Conservation (phyloP, 2,329 filamentous ascomycete species). For the Pseudocercospora fijiensis region DNA sequence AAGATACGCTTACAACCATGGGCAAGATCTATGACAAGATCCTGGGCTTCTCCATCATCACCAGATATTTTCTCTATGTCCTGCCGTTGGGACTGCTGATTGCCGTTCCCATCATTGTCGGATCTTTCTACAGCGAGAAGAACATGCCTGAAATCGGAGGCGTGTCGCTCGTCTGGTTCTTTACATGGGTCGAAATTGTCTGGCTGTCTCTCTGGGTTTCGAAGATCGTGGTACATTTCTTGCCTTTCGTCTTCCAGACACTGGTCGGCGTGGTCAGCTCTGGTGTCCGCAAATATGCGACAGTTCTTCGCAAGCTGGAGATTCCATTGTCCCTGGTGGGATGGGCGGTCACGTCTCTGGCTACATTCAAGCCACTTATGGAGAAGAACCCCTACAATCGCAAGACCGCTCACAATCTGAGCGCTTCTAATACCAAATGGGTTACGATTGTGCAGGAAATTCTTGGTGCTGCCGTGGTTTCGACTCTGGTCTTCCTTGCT, state of each 20-base stretch:
- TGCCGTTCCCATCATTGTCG: conserved; percentile 63
- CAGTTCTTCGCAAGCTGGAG: conserved; percentile 58
- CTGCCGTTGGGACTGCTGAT: conserved; percentile 58
- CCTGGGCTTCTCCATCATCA: conserved; percentile 62
- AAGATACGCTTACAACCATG: conserved; percentile 59
- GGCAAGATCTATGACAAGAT: conserved; percentile 61
- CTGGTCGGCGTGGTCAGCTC: conserved; percentile 63
- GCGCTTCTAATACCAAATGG: conserved; percentile 45
- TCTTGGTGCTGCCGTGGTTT: conserved; percentile 65
- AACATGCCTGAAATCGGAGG: conserved; percentile 51
- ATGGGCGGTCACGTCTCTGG: conserved; percentile 60
- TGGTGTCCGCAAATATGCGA: conserved; percentile 63
- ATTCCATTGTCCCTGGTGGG: conserved; percentile 61
- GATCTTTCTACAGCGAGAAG: conserved; percentile 47
- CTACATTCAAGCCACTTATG: conserved; percentile 58
- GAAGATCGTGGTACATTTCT: conserved; percentile 59
- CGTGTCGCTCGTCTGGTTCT: conserved; percentile 61
- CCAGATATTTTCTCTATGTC: conserved; percentile 64
- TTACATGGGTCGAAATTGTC: conserved; percentile 63
- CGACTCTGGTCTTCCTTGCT: conserved; percentile 68
- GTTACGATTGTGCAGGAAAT: conserved; percentile 60
- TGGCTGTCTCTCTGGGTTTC: conserved; percentile 64
- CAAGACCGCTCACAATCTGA: conserved; percentile 14
- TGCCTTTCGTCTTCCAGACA: conserved; percentile 61
- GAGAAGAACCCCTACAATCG: conserved; percentile 38